Percentiles rank a stretch among this genome's conserved stretches.
Evolutionary conservation across 2,329 filamentous ascomycete genomes (phyloP).

Genomic region (Fusarium sp.): DNA sequence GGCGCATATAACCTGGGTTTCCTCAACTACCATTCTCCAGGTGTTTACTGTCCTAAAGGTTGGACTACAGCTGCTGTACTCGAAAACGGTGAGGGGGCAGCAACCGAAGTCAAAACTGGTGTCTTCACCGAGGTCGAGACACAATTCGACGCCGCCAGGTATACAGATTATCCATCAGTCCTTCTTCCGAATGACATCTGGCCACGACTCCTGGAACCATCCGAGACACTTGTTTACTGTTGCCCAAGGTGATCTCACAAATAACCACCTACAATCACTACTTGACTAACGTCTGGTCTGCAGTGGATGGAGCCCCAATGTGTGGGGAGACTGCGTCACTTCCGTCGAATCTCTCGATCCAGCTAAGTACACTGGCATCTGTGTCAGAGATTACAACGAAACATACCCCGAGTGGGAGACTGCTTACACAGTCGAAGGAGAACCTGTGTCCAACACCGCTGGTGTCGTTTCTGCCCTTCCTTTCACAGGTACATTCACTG

Average conservation of each 20-base stretch:
- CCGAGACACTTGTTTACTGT: constrained; percentile 41
- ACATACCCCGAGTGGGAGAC: not conserved
- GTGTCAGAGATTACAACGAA: not conserved
- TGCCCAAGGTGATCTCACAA: constrained; percentile 35
- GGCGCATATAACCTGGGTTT: constrained; percentile 3
- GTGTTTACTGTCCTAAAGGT: constrained; percentile 37
- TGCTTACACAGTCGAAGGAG: constrained; percentile 25
- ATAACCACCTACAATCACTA: fast-evolving
- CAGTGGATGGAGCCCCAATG: constrained; percentile 28
- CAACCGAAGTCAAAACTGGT: not conserved
- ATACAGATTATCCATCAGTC: no score
- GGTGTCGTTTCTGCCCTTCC: constrained; percentile 5
- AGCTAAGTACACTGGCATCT: not conserved
- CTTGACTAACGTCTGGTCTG: not conserved
- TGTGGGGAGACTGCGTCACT: constrained; percentile 21
- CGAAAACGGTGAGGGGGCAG: constrained; percentile 6
- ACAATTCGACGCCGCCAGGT: no score
- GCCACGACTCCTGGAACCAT: constrained; percentile 15
- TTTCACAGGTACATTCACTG: not conserved
- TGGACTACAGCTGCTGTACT: constrained; percentile 43
- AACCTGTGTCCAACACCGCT: not conserved
- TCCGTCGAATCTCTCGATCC: constrained; percentile 7
- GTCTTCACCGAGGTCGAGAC: constrained; percentile 13
- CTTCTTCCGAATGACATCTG: constrained; percentile 1
- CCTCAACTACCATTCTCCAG: constrained; percentile 42